A percentile compares a stretch with the other conserved stretches of the same genome.
These are phyloP conservation scores for Escovopsis weberi DNA, from an alignment of 2,329 filamentous ascomycete species.

Conservation along the genomic window DNA sequence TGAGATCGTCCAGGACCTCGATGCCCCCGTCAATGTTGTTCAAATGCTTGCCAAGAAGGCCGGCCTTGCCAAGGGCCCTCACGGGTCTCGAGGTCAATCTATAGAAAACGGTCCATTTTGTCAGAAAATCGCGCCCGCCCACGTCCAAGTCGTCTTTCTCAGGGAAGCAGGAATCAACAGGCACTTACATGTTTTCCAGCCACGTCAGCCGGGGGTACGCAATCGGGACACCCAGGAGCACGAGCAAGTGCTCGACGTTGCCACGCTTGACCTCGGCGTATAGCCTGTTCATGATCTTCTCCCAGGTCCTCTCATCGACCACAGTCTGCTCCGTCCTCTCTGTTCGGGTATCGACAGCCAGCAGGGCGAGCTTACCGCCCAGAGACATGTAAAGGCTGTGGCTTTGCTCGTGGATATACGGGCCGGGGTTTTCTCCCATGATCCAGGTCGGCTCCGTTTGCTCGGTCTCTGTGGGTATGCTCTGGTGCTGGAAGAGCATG, in stretches of 20 bases:
- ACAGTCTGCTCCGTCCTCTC: slow-evolving; percentile 78
- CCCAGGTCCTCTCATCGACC: slow-evolving; percentile 66
- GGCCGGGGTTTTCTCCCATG: slow-evolving; percentile 63
- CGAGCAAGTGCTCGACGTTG: slow-evolving; percentile 77
- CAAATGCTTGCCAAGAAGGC: slow-evolving; percentile 63
- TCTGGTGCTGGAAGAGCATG: slow-evolving; percentile 96
- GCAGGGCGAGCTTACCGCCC: slow-evolving; percentile 62
- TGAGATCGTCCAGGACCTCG: slow-evolving; percentile 80
- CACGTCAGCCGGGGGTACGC: slow-evolving; percentile 64
- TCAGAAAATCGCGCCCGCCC: not conserved
- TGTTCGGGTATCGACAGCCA: slow-evolving; percentile 83
- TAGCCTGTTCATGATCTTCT: slow-evolving; percentile 73
- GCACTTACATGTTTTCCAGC: slow-evolving; percentile 52
- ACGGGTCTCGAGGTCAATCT: slow-evolving; percentile 74
- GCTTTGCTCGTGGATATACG: slow-evolving; percentile 78
- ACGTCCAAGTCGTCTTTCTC: too few relatives aligned
- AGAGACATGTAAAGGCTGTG: slow-evolving; percentile 76
- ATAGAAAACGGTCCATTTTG: not conserved
- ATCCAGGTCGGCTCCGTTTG: slow-evolving; percentile 83
- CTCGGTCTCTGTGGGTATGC: slow-evolving; percentile 65
- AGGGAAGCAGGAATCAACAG: not conserved
- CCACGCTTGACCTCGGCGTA: slow-evolving; percentile 71
- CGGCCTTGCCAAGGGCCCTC: slow-evolving; percentile 73
- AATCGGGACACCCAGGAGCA: slow-evolving; percentile 71
- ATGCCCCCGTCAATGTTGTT: slow-evolving; percentile 87